Base-by-base conservation (phyloP, 2,329 filamentous ascomycete species). In the Colletotrichum camelliae region DNA sequence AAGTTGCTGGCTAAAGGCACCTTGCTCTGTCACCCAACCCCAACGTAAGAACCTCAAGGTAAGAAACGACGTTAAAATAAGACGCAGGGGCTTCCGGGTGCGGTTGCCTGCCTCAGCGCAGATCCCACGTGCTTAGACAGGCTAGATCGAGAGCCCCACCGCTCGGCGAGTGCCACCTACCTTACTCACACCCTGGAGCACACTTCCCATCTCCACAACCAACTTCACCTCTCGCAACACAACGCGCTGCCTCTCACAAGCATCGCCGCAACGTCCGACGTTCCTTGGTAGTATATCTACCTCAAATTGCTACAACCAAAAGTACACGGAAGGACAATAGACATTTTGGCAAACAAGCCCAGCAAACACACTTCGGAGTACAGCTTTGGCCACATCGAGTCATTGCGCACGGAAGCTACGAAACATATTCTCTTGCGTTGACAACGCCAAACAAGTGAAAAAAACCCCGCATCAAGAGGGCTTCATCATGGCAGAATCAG, bases 361-460 rank as follows among this genome's bases (percentile, higher is more conserved):
- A n/a, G 43, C 43, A 52, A 52, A 52, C 43, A 31, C 24, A 52
- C 43, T 52, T 52, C 43, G 43, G 43, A 24, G 43, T 21, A 52
- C n/a, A 58, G 16, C 55, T 13, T 65, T 65, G 33, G 21, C 33
- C 39, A 29, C 21, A n/a, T 29, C 55, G 68, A 72, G 68, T 75
- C 72, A 75, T 62, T 71, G 60, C 71, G 71, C 72, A 72, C 60
- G 31, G 65, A 57, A 27, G 12, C 52, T 55, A 13, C 61, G 70
- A 76, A 76, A 65, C 70, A 31, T 15, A n/a, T 2, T 39, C 15
- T 37, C 39, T 21, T 52, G 43, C 43, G 43, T 52, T 52, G 43
- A 52, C 43, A 52, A 52, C 43, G 43, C 43, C 43, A 52, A 52
- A 52, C 43, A 52, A 52, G 43, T 52, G n/a, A 52, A 13, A 48